Evolutionary conservation across 768 basidiomycete genomes (phyloP), one percentile per base, ranked within the genome.

Genomic region (Chiua virens): DNA sequence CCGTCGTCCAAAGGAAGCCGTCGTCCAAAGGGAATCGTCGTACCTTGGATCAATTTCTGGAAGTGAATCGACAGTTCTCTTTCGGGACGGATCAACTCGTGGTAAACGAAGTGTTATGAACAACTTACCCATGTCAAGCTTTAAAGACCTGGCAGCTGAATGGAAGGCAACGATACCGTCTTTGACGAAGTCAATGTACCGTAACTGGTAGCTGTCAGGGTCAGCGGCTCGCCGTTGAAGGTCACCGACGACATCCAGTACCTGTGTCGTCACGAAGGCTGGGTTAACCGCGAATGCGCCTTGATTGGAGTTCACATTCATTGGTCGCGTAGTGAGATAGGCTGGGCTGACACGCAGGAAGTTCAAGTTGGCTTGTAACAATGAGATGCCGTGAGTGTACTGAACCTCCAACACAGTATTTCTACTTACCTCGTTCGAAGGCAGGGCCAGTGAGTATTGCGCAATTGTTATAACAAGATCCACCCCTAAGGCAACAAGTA

Each of bases 291-390:
- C 79, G 56, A 78, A 80, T 13, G 76, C 65, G 1, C 77, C 75
- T 57, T 71, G 73, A 11, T 71, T 70, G 18, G 60, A 65, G 49
- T n/a, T n/a, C n/a, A n/a, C n/a, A n/a, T n/a, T n/a, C n/a, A n/a
- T n/a, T n/a, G n/a, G n/a, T n/a, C n/a, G 68, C 7, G 71, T 74
- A 8, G 79, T 80, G 20, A 78, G 67, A 59, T 74, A 80, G 6
- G 79, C 76, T 5, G 77, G 78, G 38, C 76, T 78, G 30, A 76
- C 79, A 3, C 73, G 71, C 39, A 79, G 64, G 67, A 79, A 79
- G 58, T 75, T 74, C n/a, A n/a, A n/a, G n/a, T n/a, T n/a, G 34
- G 78, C 76, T 58, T 79, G 77, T 15, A 79, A 59, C 57, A 23
- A 8, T 32, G 18, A 42, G 25, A 36, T 13, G 4, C 9, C 8